Evolutionary conservation across 2,329 filamentous ascomycete species (phyloP).

Genomic region (Cryphonectria japonica): DNA sequence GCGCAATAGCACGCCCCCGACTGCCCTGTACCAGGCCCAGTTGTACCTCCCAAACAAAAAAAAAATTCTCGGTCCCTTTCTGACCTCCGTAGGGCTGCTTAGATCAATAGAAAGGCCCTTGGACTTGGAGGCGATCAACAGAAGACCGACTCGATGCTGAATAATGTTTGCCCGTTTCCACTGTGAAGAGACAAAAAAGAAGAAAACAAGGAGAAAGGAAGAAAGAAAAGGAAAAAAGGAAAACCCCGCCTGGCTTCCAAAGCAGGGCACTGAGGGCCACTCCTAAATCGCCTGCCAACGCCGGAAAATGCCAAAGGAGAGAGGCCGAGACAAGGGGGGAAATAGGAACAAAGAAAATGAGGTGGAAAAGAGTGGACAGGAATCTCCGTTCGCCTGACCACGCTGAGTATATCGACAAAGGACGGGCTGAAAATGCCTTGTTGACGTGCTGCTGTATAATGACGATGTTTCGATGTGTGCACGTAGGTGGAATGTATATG

Average conservation of each 20-base stretch:
- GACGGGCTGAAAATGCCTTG: constrained; percentile 11
- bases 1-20: constrained; percentile 15
- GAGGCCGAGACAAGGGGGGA: neutral
- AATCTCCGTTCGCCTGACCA: constrained; percentile 8
- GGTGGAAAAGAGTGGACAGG: too few relatives aligned
- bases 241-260: constrained; percentile 4
- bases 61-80: constrained; percentile 16
- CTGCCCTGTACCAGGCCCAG: neutral
- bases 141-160: neutral
- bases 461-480: constrained; percentile 13
- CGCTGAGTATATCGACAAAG: constrained; percentile 13
- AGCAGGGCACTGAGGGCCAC: constrained; percentile 17
- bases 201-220: neutral
- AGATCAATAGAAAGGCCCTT: neutral
- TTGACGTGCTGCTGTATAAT: constrained; percentile 12
- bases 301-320: constrained; percentile 29
- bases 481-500: neutral
- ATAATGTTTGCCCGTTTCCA: neutral
- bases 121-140: neutral
- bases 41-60: constrained; percentile 24
- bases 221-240: neutral
- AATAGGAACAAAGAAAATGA: neutral
- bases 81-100: neutral
- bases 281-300: constrained; percentile 26
- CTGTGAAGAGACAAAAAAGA: neutral